Evolutionary conservation across 2,329 filamentous ascomycete species (phyloP), one percentile per base, ranked within the genome.

Genomic region (Fusarium veterinarium): DNA sequence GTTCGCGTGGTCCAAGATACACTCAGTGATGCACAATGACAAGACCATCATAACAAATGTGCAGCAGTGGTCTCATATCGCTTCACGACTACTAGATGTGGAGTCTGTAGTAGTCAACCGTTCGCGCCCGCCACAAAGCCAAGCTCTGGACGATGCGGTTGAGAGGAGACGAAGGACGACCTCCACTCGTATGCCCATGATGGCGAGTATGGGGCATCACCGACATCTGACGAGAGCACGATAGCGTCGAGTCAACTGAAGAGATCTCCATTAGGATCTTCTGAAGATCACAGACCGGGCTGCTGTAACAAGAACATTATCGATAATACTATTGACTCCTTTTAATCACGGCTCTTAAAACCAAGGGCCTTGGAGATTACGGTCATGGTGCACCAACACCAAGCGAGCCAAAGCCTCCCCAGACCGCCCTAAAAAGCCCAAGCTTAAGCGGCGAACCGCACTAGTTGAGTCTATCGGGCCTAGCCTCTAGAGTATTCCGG

Each of bases 51-150:
- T 61, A 74, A 69, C 59, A 71, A 65, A 68, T 44, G 51, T 42
- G 55, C 67, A 73, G 31, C 28, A 53, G 60, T 72, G 67, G 71
- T 57, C 67, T 73, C 69, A 72, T 73, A 49, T 63, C 52, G 58
- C 57, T 59, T 62, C 59, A 59, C 45, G 53, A 49, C 56, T 45
- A 40, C 46, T 23, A 49, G 46, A 49, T 61, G 71, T 73, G 71
- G 71, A 66, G 71, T 60, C 42, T 38, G 30, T 20, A 37, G 16
- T 57, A 40, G 49, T 60, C 63, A 57, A 38, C 71, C 71, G 56
- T 68, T 65, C 64, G 33, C 72, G 72, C 68, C 71, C 72, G 72
- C 72, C 71, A 74, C 72, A 41, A 69, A 69, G 59, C 68, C 68
- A 72, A 66, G 68, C 56, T 38, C n/a, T 45, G 25, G 51, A 30